A percentile compares a stretch with the other conserved stretches of the same genome.
Evolutionary conservation across 23 red algal species (phyloP).

Genomic region (Cyanidium caldarium): DNA sequence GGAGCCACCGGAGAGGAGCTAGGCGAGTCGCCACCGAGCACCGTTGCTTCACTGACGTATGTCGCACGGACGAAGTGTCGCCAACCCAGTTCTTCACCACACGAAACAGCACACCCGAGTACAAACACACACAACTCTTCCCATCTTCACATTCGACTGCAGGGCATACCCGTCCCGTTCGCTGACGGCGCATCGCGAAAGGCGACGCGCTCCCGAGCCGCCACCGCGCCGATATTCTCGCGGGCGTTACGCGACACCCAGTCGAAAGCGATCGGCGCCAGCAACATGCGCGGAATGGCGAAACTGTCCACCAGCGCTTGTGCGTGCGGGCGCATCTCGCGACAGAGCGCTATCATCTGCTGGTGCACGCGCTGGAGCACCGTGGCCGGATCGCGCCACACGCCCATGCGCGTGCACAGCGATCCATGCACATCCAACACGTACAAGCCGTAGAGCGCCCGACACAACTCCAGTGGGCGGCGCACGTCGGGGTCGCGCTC

Average conservation of each 20-base stretch:
- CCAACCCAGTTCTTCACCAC: too few relatives aligned
- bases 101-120: too few relatives aligned
- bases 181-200: not conserved
- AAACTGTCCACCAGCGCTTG: conserved; percentile 41
- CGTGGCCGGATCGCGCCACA: conserved; percentile 9
- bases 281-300: conserved; percentile 41
- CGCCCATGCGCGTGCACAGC: conserved; percentile 27
- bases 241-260: conserved; percentile 57
- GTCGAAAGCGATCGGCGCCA: conserved; percentile 89
- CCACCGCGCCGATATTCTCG: not conserved
- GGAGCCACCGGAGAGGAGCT: too few relatives aligned
- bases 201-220: not conserved
- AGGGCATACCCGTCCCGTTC: not conserved
- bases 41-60: too few relatives aligned
- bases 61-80: too few relatives aligned
- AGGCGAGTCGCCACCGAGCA: too few relatives aligned
- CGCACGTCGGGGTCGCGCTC: not conserved
- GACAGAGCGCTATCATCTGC: conserved; percentile 25
- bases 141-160: too few relatives aligned
- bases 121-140: too few relatives aligned
- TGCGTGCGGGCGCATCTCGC: conserved; percentile 31
- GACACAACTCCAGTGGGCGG: not conserved
- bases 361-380: conserved; percentile 22
- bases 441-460: conserved; percentile 8
- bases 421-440: conserved; percentile 6